phyloP scores from a whole-genome alignment of 2,329 filamentous ascomycete species.

The Chrysosporium queenslandicum region DNA sequence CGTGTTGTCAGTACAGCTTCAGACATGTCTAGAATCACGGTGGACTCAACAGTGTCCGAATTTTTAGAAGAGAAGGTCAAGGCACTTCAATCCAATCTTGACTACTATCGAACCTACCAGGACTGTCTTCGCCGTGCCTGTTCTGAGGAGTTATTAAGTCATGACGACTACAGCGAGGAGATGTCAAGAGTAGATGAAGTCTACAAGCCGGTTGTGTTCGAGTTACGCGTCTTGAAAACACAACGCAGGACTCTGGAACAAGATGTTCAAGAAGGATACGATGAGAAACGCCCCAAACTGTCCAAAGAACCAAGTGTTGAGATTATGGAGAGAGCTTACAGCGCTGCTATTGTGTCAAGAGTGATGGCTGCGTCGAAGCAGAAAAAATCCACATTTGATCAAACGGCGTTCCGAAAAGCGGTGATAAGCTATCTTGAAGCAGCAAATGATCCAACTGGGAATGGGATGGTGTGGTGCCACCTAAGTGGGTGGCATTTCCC shows the following conservation, averaged over 20 bases:
- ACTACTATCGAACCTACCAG: not conserved
- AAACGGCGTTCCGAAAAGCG: not conserved
- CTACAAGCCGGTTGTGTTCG: not conserved
- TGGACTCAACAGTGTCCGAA: not conserved
- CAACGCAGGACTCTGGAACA: conserved; percentile 4
- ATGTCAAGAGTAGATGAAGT: not conserved
- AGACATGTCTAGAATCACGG: not conserved
- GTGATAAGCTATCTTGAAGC: conserved; percentile 6
- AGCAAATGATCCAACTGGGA: not conserved
- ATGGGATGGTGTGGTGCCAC: conserved; percentile 11
- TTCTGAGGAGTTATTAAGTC: not conserved
- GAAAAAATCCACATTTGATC: conserved; percentile 4
- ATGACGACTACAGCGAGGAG: not conserved
- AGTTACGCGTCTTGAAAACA: conserved; percentile 6
- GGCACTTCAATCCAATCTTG: not conserved
- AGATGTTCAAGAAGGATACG: conserved; percentile 6
- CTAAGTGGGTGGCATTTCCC: conserved; percentile 6
- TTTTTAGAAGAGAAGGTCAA: not conserved
- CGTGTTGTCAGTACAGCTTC: not conserved
- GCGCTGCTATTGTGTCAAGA: not conserved
- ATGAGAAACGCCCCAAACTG: not conserved
- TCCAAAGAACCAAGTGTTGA: not conserved
- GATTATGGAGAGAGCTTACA: conserved; percentile 7
- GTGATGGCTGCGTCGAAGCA: conserved; percentile 7
- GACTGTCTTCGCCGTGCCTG: not conserved